These are phyloP conservation scores for Lasiodiplodia sp. DNA, from an alignment of 2,329 filamentous ascomycete species.

Conservation along the genomic window DNA sequence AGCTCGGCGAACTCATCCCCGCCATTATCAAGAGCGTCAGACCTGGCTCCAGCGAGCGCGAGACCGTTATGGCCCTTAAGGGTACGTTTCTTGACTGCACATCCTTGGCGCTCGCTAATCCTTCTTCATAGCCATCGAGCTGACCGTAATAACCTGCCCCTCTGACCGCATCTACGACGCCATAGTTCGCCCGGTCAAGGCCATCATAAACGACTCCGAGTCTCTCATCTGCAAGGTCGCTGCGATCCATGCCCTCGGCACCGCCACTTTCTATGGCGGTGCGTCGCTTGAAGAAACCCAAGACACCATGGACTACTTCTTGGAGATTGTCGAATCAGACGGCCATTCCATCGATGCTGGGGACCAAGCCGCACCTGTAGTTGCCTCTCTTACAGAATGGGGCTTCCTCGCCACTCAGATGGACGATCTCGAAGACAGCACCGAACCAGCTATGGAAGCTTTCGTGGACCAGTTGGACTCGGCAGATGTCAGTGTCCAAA, in stretches of 20 bases:
- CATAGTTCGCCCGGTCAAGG: slow-evolving; percentile 65
- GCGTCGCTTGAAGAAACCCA: slow-evolving; percentile 72
- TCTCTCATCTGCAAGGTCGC: slow-evolving; percentile 70
- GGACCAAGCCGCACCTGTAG: slow-evolving; percentile 74
- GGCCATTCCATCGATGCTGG: slow-evolving; percentile 74
- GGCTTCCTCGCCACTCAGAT: slow-evolving; percentile 79
- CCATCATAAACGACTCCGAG: slow-evolving; percentile 70
- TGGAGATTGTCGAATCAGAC: slow-evolving; percentile 82
- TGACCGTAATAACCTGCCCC: slow-evolving; percentile 73
- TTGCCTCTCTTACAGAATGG: slow-evolving; percentile 79
- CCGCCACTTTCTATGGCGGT: slow-evolving; percentile 78
- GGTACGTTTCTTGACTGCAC: slow-evolving; percentile 44
- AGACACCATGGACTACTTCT: slow-evolving; percentile 75
- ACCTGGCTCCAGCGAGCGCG: slow-evolving; percentile 70
- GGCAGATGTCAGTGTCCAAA: slow-evolving; percentile 74
- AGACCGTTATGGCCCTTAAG: slow-evolving; percentile 74
- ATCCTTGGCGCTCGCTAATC: not conserved
- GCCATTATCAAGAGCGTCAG: slow-evolving; percentile 76
- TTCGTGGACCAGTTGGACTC: slow-evolving; percentile 88
- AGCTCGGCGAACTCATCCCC: slow-evolving; percentile 67
- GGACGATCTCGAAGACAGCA: slow-evolving; percentile 75
- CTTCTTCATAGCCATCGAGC: slow-evolving; percentile 63
- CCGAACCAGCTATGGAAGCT: slow-evolving; percentile 76
- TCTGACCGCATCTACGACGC: slow-evolving; percentile 72
- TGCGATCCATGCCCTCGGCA: slow-evolving; percentile 75